These are phyloP conservation scores for Effrenium voratum DNA, from an alignment of 73 alveolate genomes.

Conservation along the genomic window DNA sequence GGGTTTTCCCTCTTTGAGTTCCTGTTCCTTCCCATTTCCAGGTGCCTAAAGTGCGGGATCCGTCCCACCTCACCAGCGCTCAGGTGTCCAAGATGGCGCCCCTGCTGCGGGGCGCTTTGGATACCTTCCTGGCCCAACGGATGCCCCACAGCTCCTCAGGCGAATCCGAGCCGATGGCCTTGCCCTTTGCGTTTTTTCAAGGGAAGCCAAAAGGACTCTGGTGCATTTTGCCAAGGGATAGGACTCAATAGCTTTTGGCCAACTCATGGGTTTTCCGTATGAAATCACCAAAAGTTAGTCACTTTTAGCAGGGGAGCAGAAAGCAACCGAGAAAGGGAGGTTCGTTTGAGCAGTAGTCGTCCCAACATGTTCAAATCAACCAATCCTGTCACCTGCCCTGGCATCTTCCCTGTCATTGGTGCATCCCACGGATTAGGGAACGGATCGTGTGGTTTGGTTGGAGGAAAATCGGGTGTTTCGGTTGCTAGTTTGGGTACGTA, in stretches of 20 bases:
- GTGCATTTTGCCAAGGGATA: neutral
- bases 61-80: neutral
- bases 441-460: no score
- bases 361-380: no score
- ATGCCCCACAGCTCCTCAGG: slow-evolving; percentile 25
- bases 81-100: slow-evolving; percentile 39
- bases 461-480: no score
- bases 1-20: neutral
- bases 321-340: no score
- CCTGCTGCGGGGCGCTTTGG: slow-evolving; percentile 12
- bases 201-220: neutral
- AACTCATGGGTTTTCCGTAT: neutral
- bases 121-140: neutral
- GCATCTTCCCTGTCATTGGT: no score
- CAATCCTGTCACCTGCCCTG: no score
- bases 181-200: neutral
- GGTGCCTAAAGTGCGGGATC: neutral
- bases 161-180: no score
- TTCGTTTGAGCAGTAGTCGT: no score
- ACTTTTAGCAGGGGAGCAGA: neutral
- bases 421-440: no score
- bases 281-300: neutral
- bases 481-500: no score
- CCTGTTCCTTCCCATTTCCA: neutral
- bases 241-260: neutral